phyloP scores from a whole-genome alignment of 495 filamentous ascomycete genomes.

The Halenospora varia region DNA sequence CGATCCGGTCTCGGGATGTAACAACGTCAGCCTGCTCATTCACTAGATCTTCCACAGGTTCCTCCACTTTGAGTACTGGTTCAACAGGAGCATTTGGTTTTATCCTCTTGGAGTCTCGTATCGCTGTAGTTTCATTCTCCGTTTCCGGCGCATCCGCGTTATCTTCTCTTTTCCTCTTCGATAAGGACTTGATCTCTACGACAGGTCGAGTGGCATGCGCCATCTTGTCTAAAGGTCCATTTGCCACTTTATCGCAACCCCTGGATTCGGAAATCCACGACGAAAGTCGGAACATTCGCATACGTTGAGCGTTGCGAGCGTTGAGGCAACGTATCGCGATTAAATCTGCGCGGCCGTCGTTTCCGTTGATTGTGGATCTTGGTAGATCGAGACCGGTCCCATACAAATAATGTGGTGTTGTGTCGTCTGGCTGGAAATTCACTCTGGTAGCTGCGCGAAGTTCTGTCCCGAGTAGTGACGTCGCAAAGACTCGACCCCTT shows the following conservation, averaged over 20 bases:
- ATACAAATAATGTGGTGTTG: neutral
- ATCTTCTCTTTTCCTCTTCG: slow-evolving; percentile 54
- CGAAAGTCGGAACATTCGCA: slow-evolving; percentile 53
- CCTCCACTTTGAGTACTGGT: slow-evolving; percentile 11
- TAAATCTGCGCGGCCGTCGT: neutral
- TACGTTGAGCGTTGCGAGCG: slow-evolving; percentile 7
- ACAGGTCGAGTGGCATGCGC: slow-evolving; percentile 27
- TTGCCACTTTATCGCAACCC: slow-evolving; percentile 45
- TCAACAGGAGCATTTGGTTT: slow-evolving; percentile 33
- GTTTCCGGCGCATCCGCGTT: slow-evolving; percentile 21
- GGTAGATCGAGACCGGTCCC: slow-evolving; percentile 5
- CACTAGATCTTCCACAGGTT: neutral
- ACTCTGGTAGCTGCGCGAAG: neutral
- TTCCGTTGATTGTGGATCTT: neutral
- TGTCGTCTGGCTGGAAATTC: neutral
- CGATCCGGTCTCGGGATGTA: slow-evolving; percentile 40
- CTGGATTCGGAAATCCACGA: slow-evolving; percentile 53
- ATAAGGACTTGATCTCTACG: slow-evolving; percentile 38
- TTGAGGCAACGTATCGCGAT: no score
- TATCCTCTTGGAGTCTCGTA: slow-evolving; percentile 30
- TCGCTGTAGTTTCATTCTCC: neutral
- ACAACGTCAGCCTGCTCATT: slow-evolving; percentile 4
- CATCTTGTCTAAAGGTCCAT: slow-evolving; percentile 28
- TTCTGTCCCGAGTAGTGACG: slow-evolving; percentile 12
- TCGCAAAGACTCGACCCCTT: slow-evolving; percentile 12